Base-by-base conservation (phyloP, 2,329 filamentous ascomycete species). In the Leptodontidium sp. region DNA sequence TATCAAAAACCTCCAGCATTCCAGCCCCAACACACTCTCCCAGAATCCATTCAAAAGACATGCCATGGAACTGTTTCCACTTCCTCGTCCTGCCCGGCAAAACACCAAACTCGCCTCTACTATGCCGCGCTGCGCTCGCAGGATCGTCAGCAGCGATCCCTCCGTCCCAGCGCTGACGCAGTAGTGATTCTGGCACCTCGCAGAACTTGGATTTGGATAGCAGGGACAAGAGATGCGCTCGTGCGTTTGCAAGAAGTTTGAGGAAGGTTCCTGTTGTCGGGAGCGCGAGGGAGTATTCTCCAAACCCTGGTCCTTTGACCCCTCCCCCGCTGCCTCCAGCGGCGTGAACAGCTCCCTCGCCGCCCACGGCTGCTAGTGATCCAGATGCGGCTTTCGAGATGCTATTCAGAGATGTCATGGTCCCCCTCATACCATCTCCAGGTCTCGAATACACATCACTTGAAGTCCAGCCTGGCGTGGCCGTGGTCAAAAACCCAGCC, bases 1-100 rank as follows among this genome's bases (percentile, higher is more conserved):
- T 94, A 75, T 93, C 87, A 78, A 94, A 94, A 15, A 92, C 80
- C 79, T 94, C 91, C 4, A 93, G 85, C 17, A 90, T 76, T 1
- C 92, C 92, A 35, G 88, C 83, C 0, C 91, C 92, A 29, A 92
- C 83, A 53, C 90, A 91, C 78, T 93, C 91, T 50, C 86, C 88
- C 52, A 94, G 77, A 17, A 92, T 83, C 90, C 90, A 94, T 68
- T 90, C 86, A 78, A 93, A 94, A 53, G 85, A 81, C 69, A 93
- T 79, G 0, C 92, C 92, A 75, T 87, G 87, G 71, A 93, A 92
- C 38, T 87, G 84, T 76, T 85, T 90, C 92, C 92, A 94, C 76
- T 88, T 90, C 76, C 84, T 87, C 17, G 89, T 91, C 75, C 86
- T 82, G 0, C 88, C 88, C 0, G 88, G 86, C 50, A 88, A 74